These are phyloP conservation scores for Hypoxylon lenormandii DNA, from an alignment of 495 filamentous ascomycete genomes.

Conservation along the genomic window DNA sequence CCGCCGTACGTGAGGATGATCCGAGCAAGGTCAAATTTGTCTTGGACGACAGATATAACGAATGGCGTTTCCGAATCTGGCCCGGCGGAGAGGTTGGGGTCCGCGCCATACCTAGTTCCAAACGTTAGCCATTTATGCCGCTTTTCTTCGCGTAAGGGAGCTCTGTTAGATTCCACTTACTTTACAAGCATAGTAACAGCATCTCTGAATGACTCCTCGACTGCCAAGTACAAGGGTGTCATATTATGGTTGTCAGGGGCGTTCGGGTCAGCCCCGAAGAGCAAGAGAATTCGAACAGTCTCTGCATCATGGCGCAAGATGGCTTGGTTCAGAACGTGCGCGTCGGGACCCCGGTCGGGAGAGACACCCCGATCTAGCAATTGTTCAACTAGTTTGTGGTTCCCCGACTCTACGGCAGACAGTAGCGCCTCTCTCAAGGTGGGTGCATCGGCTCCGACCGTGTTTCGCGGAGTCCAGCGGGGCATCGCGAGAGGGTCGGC, in stretches of 20 bases:
- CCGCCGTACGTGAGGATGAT: conserved; percentile 63
- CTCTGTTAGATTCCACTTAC: conserved; percentile 11
- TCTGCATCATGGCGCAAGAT: conserved; percentile 60
- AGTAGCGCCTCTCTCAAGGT: conserved; percentile 49
- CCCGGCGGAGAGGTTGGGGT: conserved; percentile 60
- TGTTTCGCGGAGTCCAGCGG: conserved; percentile 56
- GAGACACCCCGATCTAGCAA: conserved; percentile 65
- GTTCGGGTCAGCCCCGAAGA: conserved; percentile 64
- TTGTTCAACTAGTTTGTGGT: conserved; percentile 64
- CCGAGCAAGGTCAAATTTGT: conserved; percentile 59
- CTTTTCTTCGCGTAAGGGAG: background rate
- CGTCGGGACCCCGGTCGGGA: conserved; percentile 55
- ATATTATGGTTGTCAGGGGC: conserved; percentile 54
- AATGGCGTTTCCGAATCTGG: conserved; percentile 59
- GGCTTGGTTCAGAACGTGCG: conserved; percentile 58
- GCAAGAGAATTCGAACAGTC: conserved; percentile 61
- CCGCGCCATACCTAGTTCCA: conserved; percentile 56
- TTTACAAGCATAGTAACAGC: conserved; percentile 62
- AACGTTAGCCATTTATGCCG: conserved; percentile 7
- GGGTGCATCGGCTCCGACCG: conserved; percentile 48
- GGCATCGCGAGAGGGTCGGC: conserved; percentile 53
- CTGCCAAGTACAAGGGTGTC: conserved; percentile 58
- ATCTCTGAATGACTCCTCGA: conserved; percentile 59
- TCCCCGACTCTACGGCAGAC: conserved; percentile 57
- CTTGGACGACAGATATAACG: conserved; percentile 51